phyloP scores from a whole-genome alignment of 768 basidiomycete species.

The Antrodiella citrinella region DNA sequence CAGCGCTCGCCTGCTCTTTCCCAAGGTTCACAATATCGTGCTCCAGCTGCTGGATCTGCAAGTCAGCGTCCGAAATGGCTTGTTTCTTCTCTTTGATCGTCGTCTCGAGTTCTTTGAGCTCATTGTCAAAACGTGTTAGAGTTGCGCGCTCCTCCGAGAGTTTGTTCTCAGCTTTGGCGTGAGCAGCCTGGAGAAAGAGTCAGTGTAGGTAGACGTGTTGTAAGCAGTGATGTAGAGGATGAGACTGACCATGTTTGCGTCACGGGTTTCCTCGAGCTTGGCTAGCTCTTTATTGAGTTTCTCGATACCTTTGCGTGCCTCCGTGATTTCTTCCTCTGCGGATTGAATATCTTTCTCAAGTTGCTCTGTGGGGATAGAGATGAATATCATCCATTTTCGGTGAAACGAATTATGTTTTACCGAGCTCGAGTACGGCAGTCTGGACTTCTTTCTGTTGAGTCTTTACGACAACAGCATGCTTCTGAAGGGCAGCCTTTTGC shows the following conservation, averaged over 20 bases:
- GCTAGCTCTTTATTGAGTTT: constrained; percentile 56
- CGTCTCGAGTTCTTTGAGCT: constrained; percentile 75
- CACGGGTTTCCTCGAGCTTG: constrained; percentile 43
- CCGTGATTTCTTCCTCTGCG: constrained; percentile 35
- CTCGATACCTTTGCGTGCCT: constrained; percentile 38
- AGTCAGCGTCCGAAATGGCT: constrained; percentile 56
- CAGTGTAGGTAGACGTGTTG: no score
- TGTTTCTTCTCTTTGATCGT: constrained; percentile 79
- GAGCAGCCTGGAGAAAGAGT: constrained; percentile 34
- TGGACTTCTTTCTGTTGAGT: constrained; percentile 85
- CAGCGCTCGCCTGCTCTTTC: constrained; percentile 57
- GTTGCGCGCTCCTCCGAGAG: constrained; percentile 84
- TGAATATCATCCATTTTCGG: no score
- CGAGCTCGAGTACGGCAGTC: constrained; percentile 79
- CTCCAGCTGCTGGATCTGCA: constrained; percentile 56
- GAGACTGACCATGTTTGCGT: constrained; percentile 8
- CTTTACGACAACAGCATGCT: constrained; percentile 76
- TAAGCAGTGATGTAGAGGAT: constrained; percentile 3
- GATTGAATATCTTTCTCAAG: constrained; percentile 62
- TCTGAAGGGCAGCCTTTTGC: constrained; percentile 75
- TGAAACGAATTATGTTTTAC: no score
- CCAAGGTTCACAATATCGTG: constrained; percentile 55
- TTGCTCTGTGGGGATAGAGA: constrained; percentile 56
- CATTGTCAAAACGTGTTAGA: constrained; percentile 80
- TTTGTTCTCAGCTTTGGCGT: constrained; percentile 58